Evolutionary conservation across 108 stramenopile genomes (phyloP).

Genomic region (Cyclotella distinguenda): DNA sequence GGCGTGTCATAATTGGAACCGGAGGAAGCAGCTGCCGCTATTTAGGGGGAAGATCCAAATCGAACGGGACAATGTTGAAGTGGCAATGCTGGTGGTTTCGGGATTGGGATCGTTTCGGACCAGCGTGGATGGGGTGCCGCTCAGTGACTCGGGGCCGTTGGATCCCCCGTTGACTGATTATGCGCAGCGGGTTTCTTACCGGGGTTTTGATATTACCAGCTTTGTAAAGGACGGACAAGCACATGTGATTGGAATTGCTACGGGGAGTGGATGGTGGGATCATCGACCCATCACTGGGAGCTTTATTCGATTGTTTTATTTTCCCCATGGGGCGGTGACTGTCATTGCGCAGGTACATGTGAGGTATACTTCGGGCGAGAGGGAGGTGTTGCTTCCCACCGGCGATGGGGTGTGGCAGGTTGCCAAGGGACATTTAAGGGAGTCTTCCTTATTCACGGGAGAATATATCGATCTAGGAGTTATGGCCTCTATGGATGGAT

Average conservation of each 20-base stretch:
- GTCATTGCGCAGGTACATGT: constrained; percentile 39
- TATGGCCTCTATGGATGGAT: constrained; percentile 30
- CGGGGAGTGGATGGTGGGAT: constrained; percentile 57
- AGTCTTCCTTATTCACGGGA: constrained; percentile 44
- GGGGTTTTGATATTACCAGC: constrained; percentile 49
- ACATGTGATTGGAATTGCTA: constrained; percentile 46
- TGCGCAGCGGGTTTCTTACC: constrained; percentile 51
- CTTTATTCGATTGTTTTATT: constrained; percentile 36
- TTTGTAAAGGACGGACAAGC: constrained; percentile 20
- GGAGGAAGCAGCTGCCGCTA: constrained; percentile 37
- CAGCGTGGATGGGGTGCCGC: constrained; percentile 42
- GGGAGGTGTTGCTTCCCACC: constrained; percentile 34
- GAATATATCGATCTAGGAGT: constrained; percentile 48
- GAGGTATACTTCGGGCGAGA: constrained; percentile 37
- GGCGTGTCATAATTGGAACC: constrained; percentile 47
- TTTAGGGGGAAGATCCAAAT: constrained; percentile 30
- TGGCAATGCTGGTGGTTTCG: constrained; percentile 47
- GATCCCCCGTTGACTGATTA: constrained; percentile 58
- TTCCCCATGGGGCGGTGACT: constrained; percentile 41
- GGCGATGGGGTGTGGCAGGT: constrained; percentile 39
- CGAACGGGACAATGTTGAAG: constrained; percentile 20
- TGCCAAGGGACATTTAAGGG: constrained; percentile 43
- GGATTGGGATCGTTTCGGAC: constrained; percentile 50
- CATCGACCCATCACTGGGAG: constrained; percentile 41
- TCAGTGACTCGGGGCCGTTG: constrained; percentile 46